These are phyloP conservation scores for Amborella trichopoda DNA, from an alignment of 164 flowering plant species.

Conservation along the genomic window DNA sequence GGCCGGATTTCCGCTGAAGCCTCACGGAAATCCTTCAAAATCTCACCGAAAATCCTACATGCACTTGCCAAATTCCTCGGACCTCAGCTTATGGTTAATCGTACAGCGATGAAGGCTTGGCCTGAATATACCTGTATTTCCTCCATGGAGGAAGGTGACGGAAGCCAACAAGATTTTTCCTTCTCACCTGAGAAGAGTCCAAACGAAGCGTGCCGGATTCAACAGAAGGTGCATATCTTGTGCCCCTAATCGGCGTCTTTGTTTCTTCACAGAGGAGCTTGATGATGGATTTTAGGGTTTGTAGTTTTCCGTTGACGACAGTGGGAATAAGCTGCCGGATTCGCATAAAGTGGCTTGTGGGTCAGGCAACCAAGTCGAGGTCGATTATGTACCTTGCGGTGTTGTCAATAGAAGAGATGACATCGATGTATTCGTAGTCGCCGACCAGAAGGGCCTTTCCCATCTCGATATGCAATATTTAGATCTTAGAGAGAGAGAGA, in stretches of 20 bases:
- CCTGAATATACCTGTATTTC: slow-evolving; percentile 44
- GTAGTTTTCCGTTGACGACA: slow-evolving; percentile 30
- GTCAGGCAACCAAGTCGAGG: slow-evolving; percentile 39
- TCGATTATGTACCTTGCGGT: slow-evolving; percentile 47
- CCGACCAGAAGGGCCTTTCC: slow-evolving; percentile 52
- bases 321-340: slow-evolving; percentile 36
- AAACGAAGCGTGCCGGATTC: no score
- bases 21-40: no score
- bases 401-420: slow-evolving; percentile 13
- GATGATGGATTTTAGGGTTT: slow-evolving; percentile 42
- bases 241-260: slow-evolving; percentile 44
- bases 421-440: slow-evolving; percentile 57
- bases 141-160: slow-evolving; percentile 99
- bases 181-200: no score
- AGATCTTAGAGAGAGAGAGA: no score
- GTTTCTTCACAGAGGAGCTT: slow-evolving; percentile 47
- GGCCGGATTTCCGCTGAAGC: no score
- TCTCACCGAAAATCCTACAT: no score
- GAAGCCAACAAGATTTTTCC: no score
- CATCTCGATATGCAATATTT: slow-evolving; percentile 19
- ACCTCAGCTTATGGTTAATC: no score
- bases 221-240: slow-evolving; percentile 38
- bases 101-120: slow-evolving; percentile 58
- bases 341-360: slow-evolving; percentile 29
- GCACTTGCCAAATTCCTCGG: no score